These are phyloP conservation scores for Mucuna pruriens DNA, from an alignment of 306 rosid genomes.

Conservation along the genomic window DNA sequence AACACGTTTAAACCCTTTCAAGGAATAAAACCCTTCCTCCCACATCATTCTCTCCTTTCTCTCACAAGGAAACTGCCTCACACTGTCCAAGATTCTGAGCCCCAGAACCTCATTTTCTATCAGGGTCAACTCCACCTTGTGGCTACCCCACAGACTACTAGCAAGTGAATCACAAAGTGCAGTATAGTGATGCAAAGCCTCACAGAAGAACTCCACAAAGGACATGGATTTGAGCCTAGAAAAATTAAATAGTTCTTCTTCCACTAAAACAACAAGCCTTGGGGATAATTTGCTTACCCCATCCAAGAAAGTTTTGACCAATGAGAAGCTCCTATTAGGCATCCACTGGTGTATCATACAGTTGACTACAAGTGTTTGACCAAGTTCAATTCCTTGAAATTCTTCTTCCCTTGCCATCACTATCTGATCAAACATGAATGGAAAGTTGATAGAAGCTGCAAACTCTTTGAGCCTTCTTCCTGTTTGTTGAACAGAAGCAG, in stretches of 20 bases:
- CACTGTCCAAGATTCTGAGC: slow-evolving; percentile 57
- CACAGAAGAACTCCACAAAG: slow-evolving; percentile 74
- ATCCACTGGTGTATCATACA: slow-evolving; percentile 64
- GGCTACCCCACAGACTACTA: slow-evolving; percentile 37
- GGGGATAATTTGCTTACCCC: slow-evolving; percentile 58
- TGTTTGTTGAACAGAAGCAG: slow-evolving; percentile 48
- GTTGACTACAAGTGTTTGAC: slow-evolving; percentile 48
- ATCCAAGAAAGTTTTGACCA: slow-evolving; percentile 48
- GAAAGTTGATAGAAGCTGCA: slow-evolving; percentile 58
- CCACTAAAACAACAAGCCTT: slow-evolving; percentile 59
- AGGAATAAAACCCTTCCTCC: slow-evolving; percentile 47
- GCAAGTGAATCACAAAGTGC: slow-evolving; percentile 62
- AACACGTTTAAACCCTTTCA: slow-evolving; percentile 54
- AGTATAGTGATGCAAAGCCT: slow-evolving; percentile 72
- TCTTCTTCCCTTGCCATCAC: slow-evolving; percentile 47
- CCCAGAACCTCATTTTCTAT: slow-evolving; percentile 68
- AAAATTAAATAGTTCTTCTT: slow-evolving; percentile 66
- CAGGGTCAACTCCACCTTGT: slow-evolving; percentile 41
- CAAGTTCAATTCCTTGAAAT: slow-evolving; percentile 45
- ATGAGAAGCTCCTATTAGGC: slow-evolving; percentile 51
- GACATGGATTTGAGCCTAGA: slow-evolving; percentile 57
- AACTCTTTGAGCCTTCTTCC: slow-evolving; percentile 68
- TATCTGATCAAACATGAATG: slow-evolving; percentile 53
- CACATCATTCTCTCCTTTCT: slow-evolving; percentile 46
- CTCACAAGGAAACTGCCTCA: slow-evolving; percentile 61